phyloP scores from a whole-genome alignment of 495 filamentous ascomycete species.

The Margaritispora aquatica region DNA sequence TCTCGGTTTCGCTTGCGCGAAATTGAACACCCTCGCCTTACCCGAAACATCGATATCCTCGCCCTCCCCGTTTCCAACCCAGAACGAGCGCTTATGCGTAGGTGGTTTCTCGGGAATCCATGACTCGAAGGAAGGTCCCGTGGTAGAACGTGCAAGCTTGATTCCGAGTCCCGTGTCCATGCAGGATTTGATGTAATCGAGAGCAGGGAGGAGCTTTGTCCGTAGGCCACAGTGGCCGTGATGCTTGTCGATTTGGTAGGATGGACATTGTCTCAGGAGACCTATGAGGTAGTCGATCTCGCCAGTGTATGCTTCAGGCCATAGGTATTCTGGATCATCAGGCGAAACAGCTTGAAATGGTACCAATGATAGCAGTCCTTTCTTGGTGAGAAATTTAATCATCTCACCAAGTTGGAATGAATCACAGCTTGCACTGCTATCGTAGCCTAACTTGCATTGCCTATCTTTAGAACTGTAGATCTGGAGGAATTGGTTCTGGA shows the following conservation, averaged over 20 bases:
- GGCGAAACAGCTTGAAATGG: slow-evolving; percentile 35
- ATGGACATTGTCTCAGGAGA: slow-evolving; percentile 54
- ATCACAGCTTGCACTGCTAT: slow-evolving; percentile 69
- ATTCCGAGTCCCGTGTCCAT: slow-evolving; percentile 40
- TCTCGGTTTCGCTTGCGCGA: slow-evolving; percentile 32
- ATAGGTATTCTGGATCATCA: slow-evolving; percentile 26
- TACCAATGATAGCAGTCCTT: slow-evolving; percentile 40
- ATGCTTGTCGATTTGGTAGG: slow-evolving; percentile 73
- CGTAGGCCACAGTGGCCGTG: slow-evolving; percentile 75
- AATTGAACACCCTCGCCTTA: slow-evolving; percentile 26
- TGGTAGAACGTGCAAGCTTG: slow-evolving; percentile 38
- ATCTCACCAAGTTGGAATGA: slow-evolving; percentile 84
- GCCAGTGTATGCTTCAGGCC: slow-evolving; percentile 30
- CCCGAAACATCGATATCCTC: slow-evolving; percentile 11
- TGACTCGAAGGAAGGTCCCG: slow-evolving; percentile 22
- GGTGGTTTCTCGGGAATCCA: slow-evolving; percentile 11
- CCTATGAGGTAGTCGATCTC: slow-evolving; percentile 47
- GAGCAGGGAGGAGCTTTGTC: slow-evolving; percentile 55
- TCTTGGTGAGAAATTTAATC: slow-evolving; percentile 66
- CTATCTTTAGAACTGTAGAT: slow-evolving; percentile 54
- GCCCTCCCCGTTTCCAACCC: slow-evolving; percentile 9
- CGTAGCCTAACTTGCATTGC: slow-evolving; percentile 75
- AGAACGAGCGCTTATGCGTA: slow-evolving; percentile 12
- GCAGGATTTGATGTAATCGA: slow-evolving; percentile 58
- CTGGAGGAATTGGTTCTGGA: slow-evolving; percentile 65